Conservation (phyloP, 192 early-diverging fungal genomes). For the Lobosporangium transversale region DNA sequence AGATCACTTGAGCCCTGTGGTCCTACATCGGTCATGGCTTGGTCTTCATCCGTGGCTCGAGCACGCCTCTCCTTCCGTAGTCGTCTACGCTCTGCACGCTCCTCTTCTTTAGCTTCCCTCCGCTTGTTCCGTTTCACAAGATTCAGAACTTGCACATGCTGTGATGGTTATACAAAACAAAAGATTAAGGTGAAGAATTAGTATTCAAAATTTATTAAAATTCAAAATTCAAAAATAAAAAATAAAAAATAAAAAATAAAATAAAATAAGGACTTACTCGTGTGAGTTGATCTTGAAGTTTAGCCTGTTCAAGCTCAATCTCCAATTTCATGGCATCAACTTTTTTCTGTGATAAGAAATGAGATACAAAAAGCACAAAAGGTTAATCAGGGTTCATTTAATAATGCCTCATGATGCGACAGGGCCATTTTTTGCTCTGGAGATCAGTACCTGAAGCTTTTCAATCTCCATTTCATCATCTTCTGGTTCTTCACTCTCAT, state of each 20-base stretch:
- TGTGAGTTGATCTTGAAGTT: conserved; percentile 40
- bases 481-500: conserved; percentile 46
- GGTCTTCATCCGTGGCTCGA: conserved; percentile 12
- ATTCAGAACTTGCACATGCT: conserved; percentile 46
- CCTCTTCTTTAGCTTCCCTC: conserved; percentile 26
- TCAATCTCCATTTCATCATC: conserved; percentile 49
- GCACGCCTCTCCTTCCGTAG: conserved; percentile 28
- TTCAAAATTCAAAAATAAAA: too few species aligned
- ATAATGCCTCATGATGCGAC: background rate
- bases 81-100: conserved; percentile 23
- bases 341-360: conserved; percentile 20
- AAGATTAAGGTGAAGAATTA: background rate
- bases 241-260: background rate
- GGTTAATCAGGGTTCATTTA: too few species aligned
- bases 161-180: background rate
- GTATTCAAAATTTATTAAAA: too few species aligned
- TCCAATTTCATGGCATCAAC: conserved; percentile 16
- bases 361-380: too few species aligned
- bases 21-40: conserved; percentile 38
- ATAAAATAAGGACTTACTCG: conserved; percentile 12
- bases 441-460: conserved; percentile 24
- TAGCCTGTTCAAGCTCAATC: conserved; percentile 27
- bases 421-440: background rate
- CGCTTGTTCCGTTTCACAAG: conserved; percentile 41
- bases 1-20: conserved; percentile 23